Conservation (phyloP, 2,329 filamentous ascomycete species). For the Fusarium sp. region DNA sequence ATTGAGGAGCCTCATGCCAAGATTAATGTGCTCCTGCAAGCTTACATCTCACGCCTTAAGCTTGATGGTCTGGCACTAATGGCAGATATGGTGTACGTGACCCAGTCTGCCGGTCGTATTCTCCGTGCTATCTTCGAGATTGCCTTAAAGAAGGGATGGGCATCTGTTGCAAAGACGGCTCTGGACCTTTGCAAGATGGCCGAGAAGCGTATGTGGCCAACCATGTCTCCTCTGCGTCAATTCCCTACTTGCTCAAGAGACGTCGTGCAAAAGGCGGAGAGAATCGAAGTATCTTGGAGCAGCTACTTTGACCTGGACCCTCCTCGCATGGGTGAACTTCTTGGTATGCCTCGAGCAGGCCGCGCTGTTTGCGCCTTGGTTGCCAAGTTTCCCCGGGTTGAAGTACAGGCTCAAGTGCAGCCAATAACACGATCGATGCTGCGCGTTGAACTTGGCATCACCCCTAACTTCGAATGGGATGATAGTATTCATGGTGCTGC, state of each 20-base stretch:
- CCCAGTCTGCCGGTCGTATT: slow-evolving; percentile 97
- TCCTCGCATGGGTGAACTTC: slow-evolving; percentile 93
- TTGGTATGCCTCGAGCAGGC: slow-evolving; percentile 91
- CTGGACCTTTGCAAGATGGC: slow-evolving; percentile 99
- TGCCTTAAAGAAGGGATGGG: slow-evolving; percentile 96
- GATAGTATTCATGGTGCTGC: slow-evolving; percentile 88
- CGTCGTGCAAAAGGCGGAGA: slow-evolving; percentile 91
- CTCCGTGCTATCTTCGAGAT: slow-evolving; percentile 97
- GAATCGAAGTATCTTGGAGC: slow-evolving; percentile 93
- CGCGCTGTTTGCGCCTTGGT: slow-evolving; percentile 88
- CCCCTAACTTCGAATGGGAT: slow-evolving; percentile 97
- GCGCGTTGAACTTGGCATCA: slow-evolving; percentile 89
- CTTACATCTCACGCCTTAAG: slow-evolving; percentile 95
- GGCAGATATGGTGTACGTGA: slow-evolving; percentile 99
- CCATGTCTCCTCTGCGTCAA: slow-evolving; percentile 95
- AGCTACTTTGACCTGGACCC: slow-evolving; percentile 98
- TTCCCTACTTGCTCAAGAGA: slow-evolving; percentile 88
- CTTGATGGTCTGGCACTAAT: slow-evolving; percentile 95
- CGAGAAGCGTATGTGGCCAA: slow-evolving; percentile 99
- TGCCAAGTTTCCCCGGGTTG: slow-evolving; percentile 92
- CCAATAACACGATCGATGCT: slow-evolving; percentile 96
- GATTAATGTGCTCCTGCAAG: slow-evolving; percentile 97
- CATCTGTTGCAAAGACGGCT: slow-evolving; percentile 91
- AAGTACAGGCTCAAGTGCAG: slow-evolving; percentile 93
- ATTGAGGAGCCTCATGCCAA: slow-evolving; percentile 98